Evolutionary conservation across 2,329 filamentous ascomycete species (phyloP).

Genomic region (Fusarium annulatum): DNA sequence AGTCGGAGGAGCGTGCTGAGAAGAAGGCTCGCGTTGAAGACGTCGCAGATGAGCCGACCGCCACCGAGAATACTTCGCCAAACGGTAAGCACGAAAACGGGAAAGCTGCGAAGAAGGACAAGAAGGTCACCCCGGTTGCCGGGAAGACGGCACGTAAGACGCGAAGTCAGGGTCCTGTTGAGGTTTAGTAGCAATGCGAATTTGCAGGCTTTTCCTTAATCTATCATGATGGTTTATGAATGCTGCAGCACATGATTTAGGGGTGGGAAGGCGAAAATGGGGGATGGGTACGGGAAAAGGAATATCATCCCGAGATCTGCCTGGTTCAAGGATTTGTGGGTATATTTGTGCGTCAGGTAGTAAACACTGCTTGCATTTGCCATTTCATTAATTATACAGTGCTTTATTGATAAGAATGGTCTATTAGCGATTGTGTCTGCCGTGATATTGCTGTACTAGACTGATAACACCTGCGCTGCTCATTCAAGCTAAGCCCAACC

Average conservation of each 20-base stretch:
- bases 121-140: constrained; percentile 48
- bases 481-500: background rate
- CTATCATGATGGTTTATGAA: constrained; percentile 13
- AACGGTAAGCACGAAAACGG: constrained; percentile 45
- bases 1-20: constrained; percentile 47
- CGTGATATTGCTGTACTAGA: background rate
- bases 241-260: constrained; percentile 10
- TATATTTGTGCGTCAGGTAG: constrained; percentile 34
- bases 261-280: constrained; percentile 40
- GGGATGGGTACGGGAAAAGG: constrained; percentile 19
- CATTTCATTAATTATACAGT: background rate
- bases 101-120: constrained; percentile 50
- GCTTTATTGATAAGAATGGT: background rate
- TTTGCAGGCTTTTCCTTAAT: background rate
- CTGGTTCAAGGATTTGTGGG: constrained; percentile 21
- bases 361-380: constrained; percentile 18
- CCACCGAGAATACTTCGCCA: constrained; percentile 27
- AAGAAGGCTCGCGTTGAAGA: constrained; percentile 57
- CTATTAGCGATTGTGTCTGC: background rate
- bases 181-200: constrained; percentile 31
- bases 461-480: background rate
- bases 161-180: constrained; percentile 55
- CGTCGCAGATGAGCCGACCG: constrained; percentile 36
- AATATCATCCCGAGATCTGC: constrained; percentile 23
- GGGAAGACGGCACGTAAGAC: constrained; percentile 56